Percentiles rank a stretch among this genome's conserved stretches.
These are phyloP conservation scores for Dioscorea dumetorum DNA, from an alignment of 106 monocot genomes.

Conservation along the genomic window DNA sequence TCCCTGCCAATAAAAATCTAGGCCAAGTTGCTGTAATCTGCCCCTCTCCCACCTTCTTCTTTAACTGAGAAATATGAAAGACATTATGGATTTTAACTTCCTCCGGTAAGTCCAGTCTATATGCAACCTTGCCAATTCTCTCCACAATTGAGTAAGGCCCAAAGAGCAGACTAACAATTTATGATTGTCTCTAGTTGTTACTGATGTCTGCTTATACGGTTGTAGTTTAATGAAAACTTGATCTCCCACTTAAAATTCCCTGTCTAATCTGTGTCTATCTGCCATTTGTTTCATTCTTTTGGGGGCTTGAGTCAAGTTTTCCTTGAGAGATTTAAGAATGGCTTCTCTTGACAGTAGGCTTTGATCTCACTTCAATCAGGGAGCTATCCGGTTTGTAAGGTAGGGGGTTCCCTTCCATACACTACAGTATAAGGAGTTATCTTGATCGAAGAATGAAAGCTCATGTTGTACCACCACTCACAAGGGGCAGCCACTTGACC, in stretches of 20 bases:
- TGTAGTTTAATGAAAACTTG: background rate
- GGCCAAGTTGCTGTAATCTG: background rate
- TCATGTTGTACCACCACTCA: constrained; percentile 10
- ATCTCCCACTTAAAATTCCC: background rate
- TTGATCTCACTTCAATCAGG: background rate
- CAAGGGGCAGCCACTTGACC: background rate
- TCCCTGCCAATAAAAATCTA: background rate
- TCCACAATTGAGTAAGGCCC: background rate
- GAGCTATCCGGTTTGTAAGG: background rate
- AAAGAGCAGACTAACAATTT: background rate
- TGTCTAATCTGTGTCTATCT: background rate
- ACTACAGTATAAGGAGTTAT: no score
- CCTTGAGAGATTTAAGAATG: no score
- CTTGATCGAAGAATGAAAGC: background rate
- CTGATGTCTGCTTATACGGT: background rate
- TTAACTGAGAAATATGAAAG: background rate
- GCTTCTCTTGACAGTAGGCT: background rate
- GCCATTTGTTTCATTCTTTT: background rate
- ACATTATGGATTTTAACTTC: background rate
- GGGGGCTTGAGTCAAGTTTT: background rate
- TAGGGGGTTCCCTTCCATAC: background rate
- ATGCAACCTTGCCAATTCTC: background rate
- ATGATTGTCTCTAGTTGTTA: background rate
- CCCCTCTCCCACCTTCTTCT: background rate
- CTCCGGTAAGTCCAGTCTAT: background rate